Evolutionary conservation across 2,329 filamentous ascomycete species (phyloP), one percentile per base, ranked within the genome.

Genomic region (Alternaria arborescens): DNA sequence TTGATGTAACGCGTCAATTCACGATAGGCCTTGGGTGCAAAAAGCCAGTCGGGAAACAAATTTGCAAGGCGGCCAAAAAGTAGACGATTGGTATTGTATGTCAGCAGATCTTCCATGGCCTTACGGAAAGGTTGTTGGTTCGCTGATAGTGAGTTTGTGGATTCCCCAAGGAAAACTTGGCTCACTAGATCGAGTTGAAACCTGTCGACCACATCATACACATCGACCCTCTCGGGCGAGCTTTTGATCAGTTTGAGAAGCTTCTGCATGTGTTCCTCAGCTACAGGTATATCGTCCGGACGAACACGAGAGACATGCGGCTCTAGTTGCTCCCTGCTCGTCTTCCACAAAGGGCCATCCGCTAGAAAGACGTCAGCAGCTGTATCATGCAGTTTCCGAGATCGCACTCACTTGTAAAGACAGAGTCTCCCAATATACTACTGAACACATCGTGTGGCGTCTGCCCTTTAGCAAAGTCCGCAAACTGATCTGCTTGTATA

Each of bases 401-500:
- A 57, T 24, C 11, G 34, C 16, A 52, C 55, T 53, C 38, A 58
- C 47, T 55, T 28, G 52, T 56, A 16, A 60, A 60, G 14, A 60
- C 47, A 3, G 58, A 56, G 26, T 60, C 58, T 4, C 58, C 58
- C 41, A 60, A 30, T 18, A 60, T 60, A 38, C 53, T 56, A 5
- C 53, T 60, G 42, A 60, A 60, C 36, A 57, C 53, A 56, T 60
- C 53, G 42, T 60, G 58, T 42, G 52, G 58, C 18, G 52, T 56
- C 41, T 60, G 52, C 5, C 52, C 52, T 22, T 60, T 60, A 0
- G 58, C 58, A 26, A 57, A 56, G 24, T 60, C 53, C 4, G 47
- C 28, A 12, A 60, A 57, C 34, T 60, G 52, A 41, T 56, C 52
- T 22, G 58, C 58, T 52, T 60, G 58, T 16, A 57, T 56, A 14